phyloP scores from a whole-genome alignment of 2,329 filamentous ascomycete genomes.

The Trichoderma oligosporum region DNA sequence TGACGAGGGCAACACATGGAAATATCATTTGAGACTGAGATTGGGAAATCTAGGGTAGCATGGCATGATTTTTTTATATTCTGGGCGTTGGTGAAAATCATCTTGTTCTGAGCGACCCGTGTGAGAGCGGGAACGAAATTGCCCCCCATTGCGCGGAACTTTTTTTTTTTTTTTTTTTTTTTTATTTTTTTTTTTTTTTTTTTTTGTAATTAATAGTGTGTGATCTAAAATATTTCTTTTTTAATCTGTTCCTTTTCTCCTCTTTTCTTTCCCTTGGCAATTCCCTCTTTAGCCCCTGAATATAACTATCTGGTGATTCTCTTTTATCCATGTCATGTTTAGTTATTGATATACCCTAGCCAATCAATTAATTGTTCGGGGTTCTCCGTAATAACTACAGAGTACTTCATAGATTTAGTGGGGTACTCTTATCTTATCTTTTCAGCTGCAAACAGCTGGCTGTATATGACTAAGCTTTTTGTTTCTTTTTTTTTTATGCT shows the following conservation, averaged over 20 bases:
- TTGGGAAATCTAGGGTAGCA: background rate
- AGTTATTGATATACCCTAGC: no score
- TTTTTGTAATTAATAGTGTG: slow-evolving; percentile 4
- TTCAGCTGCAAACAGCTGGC: background rate
- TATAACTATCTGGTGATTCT: no score
- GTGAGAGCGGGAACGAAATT: background rate
- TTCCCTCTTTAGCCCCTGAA: background rate
- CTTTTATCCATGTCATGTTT: no score
- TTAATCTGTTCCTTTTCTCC: background rate
- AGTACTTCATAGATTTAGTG: background rate
- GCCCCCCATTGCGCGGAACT: background rate
- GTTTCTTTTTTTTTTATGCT: no score
- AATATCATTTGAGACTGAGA: background rate
- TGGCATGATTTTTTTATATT: background rate
- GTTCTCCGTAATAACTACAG: no score
- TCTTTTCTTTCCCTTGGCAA: no score
- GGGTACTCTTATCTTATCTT: background rate
- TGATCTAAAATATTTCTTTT: background rate
- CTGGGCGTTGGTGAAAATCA: slow-evolving; percentile 1
- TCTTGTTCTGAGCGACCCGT: background rate
- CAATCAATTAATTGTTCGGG: no score
- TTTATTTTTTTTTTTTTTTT: no score
- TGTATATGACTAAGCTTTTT: background rate
- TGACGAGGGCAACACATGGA: background rate
- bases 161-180: no score